Base-by-base conservation (phyloP, 106 monocot genomes). In the Hemerocallis citrina region DNA sequence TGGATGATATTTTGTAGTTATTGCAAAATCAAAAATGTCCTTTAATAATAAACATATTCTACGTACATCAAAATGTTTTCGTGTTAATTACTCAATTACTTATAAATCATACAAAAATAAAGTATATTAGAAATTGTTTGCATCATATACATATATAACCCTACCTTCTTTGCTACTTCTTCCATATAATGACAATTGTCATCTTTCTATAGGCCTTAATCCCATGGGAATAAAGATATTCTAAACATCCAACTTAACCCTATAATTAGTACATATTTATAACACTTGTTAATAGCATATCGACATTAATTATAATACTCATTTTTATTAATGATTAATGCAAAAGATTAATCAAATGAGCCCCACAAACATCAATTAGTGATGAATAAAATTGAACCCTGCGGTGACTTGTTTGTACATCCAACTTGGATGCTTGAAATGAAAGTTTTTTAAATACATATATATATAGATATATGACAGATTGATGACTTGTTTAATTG, bases 361-460 rank as follows among this genome's bases (percentile, higher is more conserved):
- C 1, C 22, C 23, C 48, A 48, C 5, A 20, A 47, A 56, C n/a
- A 56, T 33, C 34, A 56, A 33, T 13, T 5, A 56, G 21, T 57
- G 35, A 33, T 52, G 28, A 9, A 52, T 57, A 57, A 34, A 16
- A 6, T 34, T 32, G 11, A 9, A 19, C 9, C 17, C 57, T 57
- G 17, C 10, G 35, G 57, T 34, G 57, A 33, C 10, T 57, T 0
- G 35, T 7, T 35, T 17, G n/a, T 19, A 13, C 15, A 59, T 38
- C 24, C 59, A 38, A 34, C 33, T 56, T 56, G 56, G 56, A 59
- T 22, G 13, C 59, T 59, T 16, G 15, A 59, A 38, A 12, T 39
- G 10, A 37, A 38, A 29, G 49, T 49, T 49, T 58, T 36, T 21
- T 58, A 11, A 14, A 34, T 23, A n/a, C n/a, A n/a, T n/a, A n/a